Evolutionary conservation across 2,329 filamentous ascomycete species (phyloP).

Genomic region (Trichoderma sp.): DNA sequence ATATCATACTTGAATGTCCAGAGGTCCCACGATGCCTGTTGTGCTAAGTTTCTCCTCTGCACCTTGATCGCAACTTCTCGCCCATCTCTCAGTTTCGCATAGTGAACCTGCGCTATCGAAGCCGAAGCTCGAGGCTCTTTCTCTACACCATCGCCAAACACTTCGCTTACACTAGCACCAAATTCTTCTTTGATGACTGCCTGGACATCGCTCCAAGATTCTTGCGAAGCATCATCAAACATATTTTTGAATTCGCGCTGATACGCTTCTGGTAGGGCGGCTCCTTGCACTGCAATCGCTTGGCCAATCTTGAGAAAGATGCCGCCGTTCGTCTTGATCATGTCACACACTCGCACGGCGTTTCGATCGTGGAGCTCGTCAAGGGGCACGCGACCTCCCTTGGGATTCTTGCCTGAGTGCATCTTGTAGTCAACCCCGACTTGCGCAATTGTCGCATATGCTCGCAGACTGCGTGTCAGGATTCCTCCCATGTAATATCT

Average conservation of each 20-base stretch:
- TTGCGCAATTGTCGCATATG: not conserved
- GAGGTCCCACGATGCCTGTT: constrained; percentile 14
- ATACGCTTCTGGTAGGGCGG: constrained; percentile 11
- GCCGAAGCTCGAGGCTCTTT: constrained; percentile 9
- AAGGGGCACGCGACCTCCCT: not conserved
- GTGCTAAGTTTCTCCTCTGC: not conserved
- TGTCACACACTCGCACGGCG: not conserved
- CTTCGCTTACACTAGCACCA: constrained; percentile 3
- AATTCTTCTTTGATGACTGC: constrained; percentile 13
- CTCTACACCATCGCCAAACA: constrained; percentile 6
- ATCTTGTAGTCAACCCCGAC: constrained; percentile 14
- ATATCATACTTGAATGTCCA: constrained; percentile 6
- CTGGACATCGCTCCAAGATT: constrained; percentile 8
- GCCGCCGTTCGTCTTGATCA: constrained; percentile 16
- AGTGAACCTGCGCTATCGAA: constrained; percentile 15
- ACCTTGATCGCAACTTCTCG: constrained; percentile 16
- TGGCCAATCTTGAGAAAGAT: constrained; percentile 18
- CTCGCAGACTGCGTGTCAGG: constrained; percentile 4
- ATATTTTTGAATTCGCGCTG: constrained; percentile 16
- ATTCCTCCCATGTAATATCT: constrained; percentile 15
- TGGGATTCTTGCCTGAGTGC: constrained; percentile 17
- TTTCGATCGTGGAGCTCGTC: constrained; percentile 12
- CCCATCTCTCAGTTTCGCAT: constrained; percentile 7
- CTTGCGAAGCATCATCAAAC: constrained; percentile 16
- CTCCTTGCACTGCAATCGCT: constrained; percentile 16